Evolutionary conservation across 208 protist genomes (phyloP).

Genomic region (Tritrichomonas musculus): DNA sequence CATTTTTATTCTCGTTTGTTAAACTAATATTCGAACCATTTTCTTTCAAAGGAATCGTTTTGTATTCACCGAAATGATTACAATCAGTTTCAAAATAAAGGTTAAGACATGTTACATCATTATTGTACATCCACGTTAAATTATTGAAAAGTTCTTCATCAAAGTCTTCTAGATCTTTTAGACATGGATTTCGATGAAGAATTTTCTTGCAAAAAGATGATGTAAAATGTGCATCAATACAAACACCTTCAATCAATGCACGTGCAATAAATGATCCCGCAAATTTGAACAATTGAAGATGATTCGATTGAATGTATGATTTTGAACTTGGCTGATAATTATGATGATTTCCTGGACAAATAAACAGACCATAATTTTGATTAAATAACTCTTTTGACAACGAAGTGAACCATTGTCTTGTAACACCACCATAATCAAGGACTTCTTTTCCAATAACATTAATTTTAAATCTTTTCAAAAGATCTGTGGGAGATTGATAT

Average conservation of each 20-base stretch:
- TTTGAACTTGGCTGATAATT: slow-evolving; percentile 85
- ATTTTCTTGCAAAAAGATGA: slow-evolving; percentile 94
- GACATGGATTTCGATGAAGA: slow-evolving; percentile 71
- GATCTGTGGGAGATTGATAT: no score
- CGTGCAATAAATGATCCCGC: slow-evolving; percentile 62
- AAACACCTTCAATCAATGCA: slow-evolving; percentile 70
- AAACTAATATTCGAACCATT: slow-evolving; percentile 75
- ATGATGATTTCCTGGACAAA: slow-evolving; percentile 31
- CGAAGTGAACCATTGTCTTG: slow-evolving; percentile 41
- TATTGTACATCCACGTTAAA: slow-evolving; percentile 77
- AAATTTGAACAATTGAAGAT: slow-evolving; percentile 93
- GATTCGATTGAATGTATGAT: slow-evolving; percentile 83
- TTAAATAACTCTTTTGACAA: slow-evolving; percentile 42
- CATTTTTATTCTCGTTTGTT: slow-evolving; percentile 85
- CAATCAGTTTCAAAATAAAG: slow-evolving; percentile 81
- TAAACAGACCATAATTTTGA: slow-evolving; percentile 42
- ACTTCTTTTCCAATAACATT: no score
- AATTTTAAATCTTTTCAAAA: no score
- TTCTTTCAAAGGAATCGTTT: slow-evolving; percentile 78
- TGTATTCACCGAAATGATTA: slow-evolving; percentile 75
- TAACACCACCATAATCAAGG: slow-evolving; percentile 44
- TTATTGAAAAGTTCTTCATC: slow-evolving; percentile 83
- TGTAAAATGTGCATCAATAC: slow-evolving; percentile 93
- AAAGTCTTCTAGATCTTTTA: slow-evolving; percentile 86
- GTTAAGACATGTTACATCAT: slow-evolving; percentile 83